phyloP scores from a whole-genome alignment of 2,329 filamentous ascomycete species.

The Plectosphaerella cucumerina region DNA sequence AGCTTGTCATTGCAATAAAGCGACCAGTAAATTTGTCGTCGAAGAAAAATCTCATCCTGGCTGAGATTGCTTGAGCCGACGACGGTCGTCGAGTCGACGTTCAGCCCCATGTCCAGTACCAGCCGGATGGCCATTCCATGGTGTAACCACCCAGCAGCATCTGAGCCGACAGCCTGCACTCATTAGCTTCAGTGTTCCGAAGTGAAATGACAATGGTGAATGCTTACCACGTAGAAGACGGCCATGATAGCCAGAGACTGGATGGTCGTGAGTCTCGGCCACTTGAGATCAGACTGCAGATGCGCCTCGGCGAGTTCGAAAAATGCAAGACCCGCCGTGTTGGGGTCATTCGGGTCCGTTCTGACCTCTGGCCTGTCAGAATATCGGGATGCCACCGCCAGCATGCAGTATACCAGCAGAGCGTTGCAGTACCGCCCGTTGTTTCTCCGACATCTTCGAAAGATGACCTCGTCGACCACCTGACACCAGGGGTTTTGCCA shows the following conservation, averaged over 20 bases:
- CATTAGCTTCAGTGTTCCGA: conserved; percentile 1
- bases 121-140: conserved; percentile 31
- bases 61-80: conserved; percentile 17
- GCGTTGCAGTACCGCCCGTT: conserved; percentile 24
- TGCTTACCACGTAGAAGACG: conserved; percentile 19
- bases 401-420: conserved; percentile 26
- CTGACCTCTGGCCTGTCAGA: conserved; percentile 25
- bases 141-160: conserved; percentile 29
- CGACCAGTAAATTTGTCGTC: conserved; percentile 30
- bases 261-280: conserved; percentile 29
- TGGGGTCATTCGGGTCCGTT: conserved; percentile 22
- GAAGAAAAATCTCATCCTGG: conserved; percentile 21
- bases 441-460: conserved; percentile 20
- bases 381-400: conserved; percentile 27
- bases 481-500: conserved; percentile 32
- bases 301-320: conserved; percentile 20
- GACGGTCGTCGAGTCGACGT: conserved; percentile 25
- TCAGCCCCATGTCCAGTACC: conserved; percentile 31
- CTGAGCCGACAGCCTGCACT: conserved; percentile 24
- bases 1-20: conserved; percentile 30
- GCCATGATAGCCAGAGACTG: conserved; percentile 27
- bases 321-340: conserved; percentile 26
- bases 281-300: conserved; percentile 16
- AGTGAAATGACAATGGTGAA: too few relatives aligned
- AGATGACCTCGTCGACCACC: conserved; percentile 28